Percentiles rank a stretch among this genome's conserved stretches.
Evolutionary conservation across 257 asterid species (phyloP).

Genomic region (Solanum virginianum): DNA sequence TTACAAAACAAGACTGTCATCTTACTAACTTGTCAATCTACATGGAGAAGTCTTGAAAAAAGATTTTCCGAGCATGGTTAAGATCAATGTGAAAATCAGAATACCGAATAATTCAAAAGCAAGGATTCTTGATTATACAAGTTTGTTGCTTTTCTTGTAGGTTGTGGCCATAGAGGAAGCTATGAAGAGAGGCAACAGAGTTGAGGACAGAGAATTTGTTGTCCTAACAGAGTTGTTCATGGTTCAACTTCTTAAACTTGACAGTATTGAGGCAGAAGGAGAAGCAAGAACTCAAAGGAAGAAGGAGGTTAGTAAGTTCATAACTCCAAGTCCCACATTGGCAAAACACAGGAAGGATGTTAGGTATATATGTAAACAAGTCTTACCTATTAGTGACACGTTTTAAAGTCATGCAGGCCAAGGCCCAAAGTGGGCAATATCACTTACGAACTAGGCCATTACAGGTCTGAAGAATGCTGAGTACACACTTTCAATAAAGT

Average conservation of each 20-base stretch:
- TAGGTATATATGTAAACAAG: too few relatives aligned
- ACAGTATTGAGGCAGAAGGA: conserved; percentile 14
- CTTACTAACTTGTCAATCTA: not conserved
- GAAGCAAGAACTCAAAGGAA: conserved; percentile 15
- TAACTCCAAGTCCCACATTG: not conserved
- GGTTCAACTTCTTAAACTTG: conserved; percentile 16
- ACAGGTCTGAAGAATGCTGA: too few relatives aligned
- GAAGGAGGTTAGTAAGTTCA: conserved; percentile 7
- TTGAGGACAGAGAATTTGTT: conserved; percentile 9
- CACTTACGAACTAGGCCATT: too few relatives aligned
- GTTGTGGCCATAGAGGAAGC: conserved; percentile 8
- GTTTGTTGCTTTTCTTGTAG: not conserved
- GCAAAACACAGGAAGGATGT: too few relatives aligned
- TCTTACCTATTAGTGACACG: too few relatives aligned
- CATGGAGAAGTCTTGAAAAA: not conserved
- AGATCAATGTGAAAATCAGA: not conserved
- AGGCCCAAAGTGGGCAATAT: too few relatives aligned
- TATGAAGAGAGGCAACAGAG: not conserved
- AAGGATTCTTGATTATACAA: not conserved
- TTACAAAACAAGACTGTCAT: not conserved
- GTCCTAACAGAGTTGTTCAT: conserved; percentile 16
- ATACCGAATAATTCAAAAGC: not conserved
- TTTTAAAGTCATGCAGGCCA: too few relatives aligned
- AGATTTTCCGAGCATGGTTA: not conserved
- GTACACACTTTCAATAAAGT: not conserved